A percentile compares a stretch with the other conserved stretches of the same genome.
phyloP scores from a whole-genome alignment of 768 basidiomycete genomes.

The Lactarius hengduanensis region DNA sequence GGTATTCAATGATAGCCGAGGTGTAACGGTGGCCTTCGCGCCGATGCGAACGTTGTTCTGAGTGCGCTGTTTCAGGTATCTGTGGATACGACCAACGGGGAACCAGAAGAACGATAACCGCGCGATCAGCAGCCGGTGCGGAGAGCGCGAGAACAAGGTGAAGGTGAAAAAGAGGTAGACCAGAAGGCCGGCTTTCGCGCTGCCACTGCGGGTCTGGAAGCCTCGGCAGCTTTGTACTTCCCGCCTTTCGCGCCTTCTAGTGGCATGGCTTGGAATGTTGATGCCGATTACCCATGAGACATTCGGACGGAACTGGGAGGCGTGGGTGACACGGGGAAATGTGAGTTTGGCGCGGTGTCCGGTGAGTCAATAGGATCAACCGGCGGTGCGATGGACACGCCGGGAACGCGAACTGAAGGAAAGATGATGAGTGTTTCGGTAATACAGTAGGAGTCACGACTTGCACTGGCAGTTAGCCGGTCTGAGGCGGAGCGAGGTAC shows the following conservation, averaged over 20 bases:
- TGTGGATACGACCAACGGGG: slow-evolving; percentile 96
- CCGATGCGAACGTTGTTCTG: slow-evolving; percentile 94
- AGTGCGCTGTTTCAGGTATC: slow-evolving; percentile 88
- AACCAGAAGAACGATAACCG: slow-evolving; percentile 50
- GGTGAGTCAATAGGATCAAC: not conserved
- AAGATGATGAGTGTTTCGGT: slow-evolving; percentile 16
- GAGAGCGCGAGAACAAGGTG: not conserved
- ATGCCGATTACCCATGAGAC: not conserved
- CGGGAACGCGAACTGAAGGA: not conserved
- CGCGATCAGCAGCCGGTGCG: not conserved
- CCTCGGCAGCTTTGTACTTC: slow-evolving; percentile 2
- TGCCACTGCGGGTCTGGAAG: slow-evolving; percentile 18
- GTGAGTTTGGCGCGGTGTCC: too few relatives aligned
- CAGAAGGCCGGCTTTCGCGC: slow-evolving; percentile 20
- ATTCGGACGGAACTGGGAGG: not conserved
- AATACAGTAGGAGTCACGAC: too few relatives aligned
- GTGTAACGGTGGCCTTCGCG: slow-evolving; percentile 96
- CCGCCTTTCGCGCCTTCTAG: slow-evolving; percentile 20
- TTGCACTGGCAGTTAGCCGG: too few relatives aligned
- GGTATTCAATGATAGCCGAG: slow-evolving; percentile 66
- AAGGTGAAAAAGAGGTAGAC: not conserved
- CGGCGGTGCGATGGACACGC: not conserved
- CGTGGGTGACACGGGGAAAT: not conserved
- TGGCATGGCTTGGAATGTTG: slow-evolving; percentile 2
- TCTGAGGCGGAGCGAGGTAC: too few relatives aligned